Conservation (phyloP, 108 stramenopile species). For the Schizochytrium sp. region DNA sequence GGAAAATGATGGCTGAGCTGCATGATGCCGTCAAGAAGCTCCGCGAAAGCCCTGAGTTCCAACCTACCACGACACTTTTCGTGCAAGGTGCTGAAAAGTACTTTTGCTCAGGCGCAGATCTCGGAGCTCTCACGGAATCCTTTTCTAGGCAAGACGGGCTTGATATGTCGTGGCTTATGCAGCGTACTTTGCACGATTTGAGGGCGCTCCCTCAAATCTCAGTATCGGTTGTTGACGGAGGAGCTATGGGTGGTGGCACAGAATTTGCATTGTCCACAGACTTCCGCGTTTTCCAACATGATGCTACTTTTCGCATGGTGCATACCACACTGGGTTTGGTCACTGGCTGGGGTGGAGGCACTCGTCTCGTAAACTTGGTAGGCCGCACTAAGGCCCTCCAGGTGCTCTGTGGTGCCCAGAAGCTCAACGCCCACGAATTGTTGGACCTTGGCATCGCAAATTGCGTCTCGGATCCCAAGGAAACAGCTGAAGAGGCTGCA, state of each 20-base stretch:
- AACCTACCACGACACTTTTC: slow-evolving; percentile 29
- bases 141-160: slow-evolving; percentile 49
- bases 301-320: slow-evolving; percentile 50
- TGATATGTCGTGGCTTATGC: slow-evolving; percentile 58
- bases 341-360: slow-evolving; percentile 48
- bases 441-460: slow-evolving; percentile 40
- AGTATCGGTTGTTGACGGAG: slow-evolving; percentile 37
- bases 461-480: not conserved
- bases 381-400: slow-evolving; percentile 28
- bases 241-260: slow-evolving; percentile 49
- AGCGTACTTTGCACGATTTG: slow-evolving; percentile 47
- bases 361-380: slow-evolving; percentile 23
- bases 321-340: slow-evolving; percentile 26
- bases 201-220: slow-evolving; percentile 29
- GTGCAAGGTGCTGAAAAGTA: slow-evolving; percentile 27
- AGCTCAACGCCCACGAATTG: not conserved
- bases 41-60: not conserved
- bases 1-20: slow-evolving; percentile 62
- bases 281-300: slow-evolving; percentile 32
- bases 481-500: not conserved
- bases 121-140: slow-evolving; percentile 6
- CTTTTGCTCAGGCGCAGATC: slow-evolving; percentile 58
- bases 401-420: slow-evolving; percentile 51
- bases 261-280: slow-evolving; percentile 10
- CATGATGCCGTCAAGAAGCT: slow-evolving; percentile 25